phyloP scores from a whole-genome alignment of 768 basidiomycete species.

The Auriscalpium microsporum region DNA sequence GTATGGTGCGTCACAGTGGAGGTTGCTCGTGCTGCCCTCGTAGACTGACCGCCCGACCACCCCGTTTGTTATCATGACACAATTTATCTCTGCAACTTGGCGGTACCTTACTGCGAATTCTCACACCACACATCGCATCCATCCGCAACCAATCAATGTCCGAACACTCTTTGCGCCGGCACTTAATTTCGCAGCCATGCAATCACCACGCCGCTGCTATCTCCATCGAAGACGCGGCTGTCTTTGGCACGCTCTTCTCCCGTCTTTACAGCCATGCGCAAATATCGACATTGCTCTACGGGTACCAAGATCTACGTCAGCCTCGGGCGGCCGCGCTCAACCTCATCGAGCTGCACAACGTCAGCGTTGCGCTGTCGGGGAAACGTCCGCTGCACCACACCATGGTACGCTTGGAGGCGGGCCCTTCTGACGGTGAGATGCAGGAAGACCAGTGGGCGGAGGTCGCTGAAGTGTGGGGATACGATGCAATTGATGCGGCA shows the following conservation, averaged over 20 bases:
- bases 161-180: neutral
- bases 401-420: constrained; percentile 1
- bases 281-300: constrained; percentile 18
- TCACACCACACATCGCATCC: too few relatives aligned
- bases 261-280: constrained; percentile 17
- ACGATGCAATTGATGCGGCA: constrained; percentile 11
- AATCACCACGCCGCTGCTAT: constrained; percentile 23
- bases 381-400: constrained; percentile 3
- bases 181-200: constrained; percentile 22
- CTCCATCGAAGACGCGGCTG: constrained; percentile 22
- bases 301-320: constrained; percentile 20
- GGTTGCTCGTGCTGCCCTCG: neutral
- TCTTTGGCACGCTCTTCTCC: constrained; percentile 22
- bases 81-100: too few relatives aligned
- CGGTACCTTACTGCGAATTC: too few relatives aligned
- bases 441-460: constrained; percentile 6
- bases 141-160: too few relatives aligned
- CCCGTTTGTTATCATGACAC: too few relatives aligned
- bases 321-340: constrained; percentile 9
- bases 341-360: constrained; percentile 1
- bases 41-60: too few relatives aligned
- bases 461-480: constrained; percentile 8
- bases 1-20: constrained; percentile 15
- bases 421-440: neutral
- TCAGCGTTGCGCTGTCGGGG: neutral